A percentile compares a stretch with the other conserved stretches of the same genome.
Evolutionary conservation across 2,329 filamentous ascomycete species (phyloP).

Genomic region (Fusarium tjaetaba): DNA sequence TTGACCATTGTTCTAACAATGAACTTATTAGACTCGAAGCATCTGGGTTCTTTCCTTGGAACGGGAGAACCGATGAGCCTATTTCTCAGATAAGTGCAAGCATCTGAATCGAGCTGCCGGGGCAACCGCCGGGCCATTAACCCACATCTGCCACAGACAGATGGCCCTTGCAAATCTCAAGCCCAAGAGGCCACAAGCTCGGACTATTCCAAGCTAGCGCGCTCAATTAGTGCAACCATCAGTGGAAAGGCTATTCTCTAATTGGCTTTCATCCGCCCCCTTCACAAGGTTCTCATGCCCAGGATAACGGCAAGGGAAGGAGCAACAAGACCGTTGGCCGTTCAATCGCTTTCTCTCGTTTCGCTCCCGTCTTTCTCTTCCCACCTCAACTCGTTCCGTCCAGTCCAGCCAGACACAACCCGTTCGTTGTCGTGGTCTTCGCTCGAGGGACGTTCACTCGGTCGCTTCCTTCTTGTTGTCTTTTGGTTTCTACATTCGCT

Average conservation of each 20-base stretch:
- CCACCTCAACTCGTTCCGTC: slow-evolving; percentile 16
- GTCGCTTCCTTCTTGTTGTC: slow-evolving; percentile 23
- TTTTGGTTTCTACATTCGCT: slow-evolving; percentile 18
- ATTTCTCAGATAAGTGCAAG: slow-evolving; percentile 12
- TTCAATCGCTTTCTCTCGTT: slow-evolving; percentile 27
- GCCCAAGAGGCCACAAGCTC: slow-evolving; percentile 26
- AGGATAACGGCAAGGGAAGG: slow-evolving; percentile 38
- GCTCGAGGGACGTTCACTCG: slow-evolving; percentile 12
- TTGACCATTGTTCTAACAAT: not conserved
- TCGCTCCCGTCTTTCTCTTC: slow-evolving; percentile 5
- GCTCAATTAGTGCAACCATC: slow-evolving; percentile 17
- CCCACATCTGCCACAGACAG: slow-evolving; percentile 12
- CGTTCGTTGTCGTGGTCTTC: slow-evolving; percentile 31
- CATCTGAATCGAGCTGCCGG: slow-evolving; percentile 31
- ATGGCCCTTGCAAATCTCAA: slow-evolving; percentile 12
- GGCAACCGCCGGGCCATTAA: slow-evolving; percentile 29
- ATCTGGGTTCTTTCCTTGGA: slow-evolving; percentile 22
- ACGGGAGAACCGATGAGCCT: not conserved
- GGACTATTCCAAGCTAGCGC: slow-evolving; percentile 24
- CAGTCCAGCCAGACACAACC: slow-evolving; percentile 16
- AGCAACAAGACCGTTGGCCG: slow-evolving; percentile 32
- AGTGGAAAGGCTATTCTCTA: slow-evolving; percentile 5
- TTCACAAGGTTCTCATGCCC: slow-evolving; percentile 20
- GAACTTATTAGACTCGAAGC: not conserved
- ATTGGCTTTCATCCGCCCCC: slow-evolving; percentile 28